Evolutionary conservation across 768 basidiomycete genomes (phyloP).

Genomic region (Trametes punicea): DNA sequence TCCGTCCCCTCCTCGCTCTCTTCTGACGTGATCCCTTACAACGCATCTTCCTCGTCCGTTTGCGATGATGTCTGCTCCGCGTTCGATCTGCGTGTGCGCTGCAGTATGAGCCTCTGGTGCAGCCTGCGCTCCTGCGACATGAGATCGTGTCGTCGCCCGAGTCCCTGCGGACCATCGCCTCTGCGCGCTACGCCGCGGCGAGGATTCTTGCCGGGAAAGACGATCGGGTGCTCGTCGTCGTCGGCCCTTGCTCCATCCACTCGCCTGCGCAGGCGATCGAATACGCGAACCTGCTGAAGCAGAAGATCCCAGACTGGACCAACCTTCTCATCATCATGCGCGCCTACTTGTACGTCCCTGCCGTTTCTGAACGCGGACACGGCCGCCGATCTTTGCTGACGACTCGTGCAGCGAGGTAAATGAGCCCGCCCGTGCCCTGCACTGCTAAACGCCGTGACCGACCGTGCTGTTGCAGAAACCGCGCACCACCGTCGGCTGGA

Average conservation of each 20-base stretch:
- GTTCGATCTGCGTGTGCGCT: too few relatives aligned
- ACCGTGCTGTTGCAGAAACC: slow-evolving; percentile 63
- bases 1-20: background rate
- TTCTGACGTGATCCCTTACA: slow-evolving; percentile 8
- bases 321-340: slow-evolving; percentile 94
- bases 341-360: slow-evolving; percentile 83
- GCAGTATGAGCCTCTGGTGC: slow-evolving; percentile 95
- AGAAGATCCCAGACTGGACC: slow-evolving; percentile 60
- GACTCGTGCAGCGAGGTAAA: slow-evolving; percentile 37
- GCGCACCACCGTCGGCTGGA: slow-evolving; percentile 96
- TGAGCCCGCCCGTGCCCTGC: background rate
- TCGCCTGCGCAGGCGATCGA: slow-evolving; percentile 80
- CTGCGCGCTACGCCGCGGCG: slow-evolving; percentile 75
- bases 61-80: background rate
- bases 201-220: slow-evolving; percentile 81
- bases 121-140: slow-evolving; percentile 86
- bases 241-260: slow-evolving; percentile 97
- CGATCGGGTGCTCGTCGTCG: slow-evolving; percentile 83
- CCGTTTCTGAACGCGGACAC: slow-evolving; percentile 8
- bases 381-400: slow-evolving; percentile 28
- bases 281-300: slow-evolving; percentile 72
- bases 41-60: background rate
- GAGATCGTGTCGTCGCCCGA: slow-evolving; percentile 68
- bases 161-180: slow-evolving; percentile 74
- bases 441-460: background rate